Evolutionary conservation across 495 filamentous ascomycete genomes (phyloP).

Genomic region (Penicillium paradoxum): DNA sequence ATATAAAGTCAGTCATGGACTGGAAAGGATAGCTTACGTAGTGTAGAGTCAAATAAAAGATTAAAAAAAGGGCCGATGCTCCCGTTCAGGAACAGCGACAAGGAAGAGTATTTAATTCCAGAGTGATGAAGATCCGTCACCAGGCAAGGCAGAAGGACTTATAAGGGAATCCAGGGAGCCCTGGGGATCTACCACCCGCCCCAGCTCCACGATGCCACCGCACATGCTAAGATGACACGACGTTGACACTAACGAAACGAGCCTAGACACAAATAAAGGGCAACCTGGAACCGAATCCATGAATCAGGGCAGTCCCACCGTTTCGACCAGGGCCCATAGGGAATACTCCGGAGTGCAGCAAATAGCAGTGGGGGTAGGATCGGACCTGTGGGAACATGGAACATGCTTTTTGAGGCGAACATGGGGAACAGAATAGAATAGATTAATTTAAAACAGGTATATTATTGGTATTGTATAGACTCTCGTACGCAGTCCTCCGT

Average conservation of each 20-base stretch:
- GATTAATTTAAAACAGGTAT: not conserved
- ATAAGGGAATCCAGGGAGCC: conserved; percentile 28
- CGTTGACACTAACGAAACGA: conserved; percentile 41
- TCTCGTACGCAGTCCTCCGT: no score
- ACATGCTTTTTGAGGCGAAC: conserved; percentile 21
- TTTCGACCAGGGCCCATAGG: conserved; percentile 17
- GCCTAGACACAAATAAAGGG: conserved; percentile 28
- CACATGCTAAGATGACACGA: conserved; percentile 43
- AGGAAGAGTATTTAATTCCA: conserved; percentile 6
- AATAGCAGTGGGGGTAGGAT: conserved; percentile 10
- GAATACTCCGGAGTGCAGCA: conserved; percentile 17
- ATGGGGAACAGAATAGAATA: conserved; percentile 12
- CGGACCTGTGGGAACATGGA: conserved; percentile 17
- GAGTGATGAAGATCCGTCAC: conserved; percentile 8
- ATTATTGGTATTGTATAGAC: not conserved
- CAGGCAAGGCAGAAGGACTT: not conserved
- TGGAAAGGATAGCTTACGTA: conserved; percentile 1
- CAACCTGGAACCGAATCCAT: conserved; percentile 15
- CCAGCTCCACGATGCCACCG: conserved; percentile 38
- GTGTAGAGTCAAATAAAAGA: not conserved
- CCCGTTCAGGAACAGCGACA: conserved; percentile 16
- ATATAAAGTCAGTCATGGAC: not conserved
- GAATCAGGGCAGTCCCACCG: conserved; percentile 31
- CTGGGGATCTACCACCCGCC: conserved; percentile 36
- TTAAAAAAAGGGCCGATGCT: conserved; percentile 7